Conservation (phyloP, 1,284 basidiomycete species). For the Ceratobasidium sp. region DNA sequence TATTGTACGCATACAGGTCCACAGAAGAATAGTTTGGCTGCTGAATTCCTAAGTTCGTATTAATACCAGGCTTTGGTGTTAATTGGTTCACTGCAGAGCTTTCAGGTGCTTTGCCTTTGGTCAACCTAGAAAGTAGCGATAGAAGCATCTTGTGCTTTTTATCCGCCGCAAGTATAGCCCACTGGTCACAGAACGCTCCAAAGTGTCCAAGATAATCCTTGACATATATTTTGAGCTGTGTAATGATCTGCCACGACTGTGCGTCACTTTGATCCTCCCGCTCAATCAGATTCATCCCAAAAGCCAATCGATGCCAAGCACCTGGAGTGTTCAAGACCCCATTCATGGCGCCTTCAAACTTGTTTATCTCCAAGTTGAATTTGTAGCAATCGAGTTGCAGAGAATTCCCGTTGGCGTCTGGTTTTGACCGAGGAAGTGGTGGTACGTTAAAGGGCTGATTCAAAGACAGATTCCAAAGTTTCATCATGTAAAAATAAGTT, state of each 20-base stretch:
- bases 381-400: not conserved
- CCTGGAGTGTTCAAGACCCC: not conserved
- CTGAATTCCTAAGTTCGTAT: no score
- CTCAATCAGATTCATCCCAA: not conserved
- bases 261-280: not conserved
- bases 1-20: not conserved
- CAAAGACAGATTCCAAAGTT: not conserved
- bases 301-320: not conserved
- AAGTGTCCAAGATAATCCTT: not conserved
- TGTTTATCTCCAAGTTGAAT: not conserved
- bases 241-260: not conserved
- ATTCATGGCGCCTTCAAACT: not conserved
- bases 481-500: not conserved
- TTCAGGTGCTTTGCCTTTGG: not conserved
- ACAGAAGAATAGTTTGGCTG: not conserved
- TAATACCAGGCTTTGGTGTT: not conserved
- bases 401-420: not conserved
- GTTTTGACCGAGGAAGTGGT: not conserved
- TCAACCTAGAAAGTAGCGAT: not conserved
- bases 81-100: not conserved
- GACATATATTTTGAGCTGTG: not conserved
- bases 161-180: not conserved
- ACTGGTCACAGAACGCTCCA: not conserved
- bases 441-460: not conserved
- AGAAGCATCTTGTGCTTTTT: not conserved